A percentile compares a stretch with the other conserved stretches of the same genome.
phyloP scores from a whole-genome alignment of 345 rosid genomes.

The Aegle marmelos region DNA sequence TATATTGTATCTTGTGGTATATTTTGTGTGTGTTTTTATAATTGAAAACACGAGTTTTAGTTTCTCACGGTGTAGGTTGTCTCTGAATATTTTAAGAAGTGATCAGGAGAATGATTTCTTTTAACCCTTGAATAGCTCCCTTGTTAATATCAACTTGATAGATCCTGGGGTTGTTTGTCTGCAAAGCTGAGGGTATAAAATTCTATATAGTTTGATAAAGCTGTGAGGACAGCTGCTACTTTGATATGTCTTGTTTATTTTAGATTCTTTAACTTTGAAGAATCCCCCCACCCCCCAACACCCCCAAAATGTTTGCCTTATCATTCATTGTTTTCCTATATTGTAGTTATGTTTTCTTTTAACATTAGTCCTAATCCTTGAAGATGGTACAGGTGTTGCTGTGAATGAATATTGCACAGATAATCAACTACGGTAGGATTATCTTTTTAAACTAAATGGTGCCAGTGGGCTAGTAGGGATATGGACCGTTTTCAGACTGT shows the following conservation, averaged over 20 bases:
- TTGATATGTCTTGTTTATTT: not conserved
- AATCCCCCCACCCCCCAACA: too few relatives aligned
- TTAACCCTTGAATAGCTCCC: not conserved
- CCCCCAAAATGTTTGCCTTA: too few relatives aligned
- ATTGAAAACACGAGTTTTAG: not conserved
- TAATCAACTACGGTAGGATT: conserved; percentile 24
- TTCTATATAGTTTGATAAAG: not conserved
- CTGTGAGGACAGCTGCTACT: not conserved
- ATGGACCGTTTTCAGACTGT: conserved; percentile 45
- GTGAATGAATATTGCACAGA: conserved; percentile 8
- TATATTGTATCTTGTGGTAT: not conserved
- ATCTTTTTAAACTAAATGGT: conserved; percentile 46
- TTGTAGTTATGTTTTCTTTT: not conserved
- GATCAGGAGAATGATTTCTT: not conserved
- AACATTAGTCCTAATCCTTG: conserved; percentile 7
- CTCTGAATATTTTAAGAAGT: not conserved
- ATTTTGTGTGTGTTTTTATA: not conserved
- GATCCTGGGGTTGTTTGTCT: not conserved
- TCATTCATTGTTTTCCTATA: not conserved
- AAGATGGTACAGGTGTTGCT: conserved; percentile 22
- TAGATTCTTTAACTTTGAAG: not conserved
- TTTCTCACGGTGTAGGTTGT: not conserved
- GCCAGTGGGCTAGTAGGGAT: conserved; percentile 41
- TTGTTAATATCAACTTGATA: not conserved
- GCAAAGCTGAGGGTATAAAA: not conserved